phyloP scores from a whole-genome alignment of 495 filamentous ascomycete species.

The Amniculicola lignicola region DNA sequence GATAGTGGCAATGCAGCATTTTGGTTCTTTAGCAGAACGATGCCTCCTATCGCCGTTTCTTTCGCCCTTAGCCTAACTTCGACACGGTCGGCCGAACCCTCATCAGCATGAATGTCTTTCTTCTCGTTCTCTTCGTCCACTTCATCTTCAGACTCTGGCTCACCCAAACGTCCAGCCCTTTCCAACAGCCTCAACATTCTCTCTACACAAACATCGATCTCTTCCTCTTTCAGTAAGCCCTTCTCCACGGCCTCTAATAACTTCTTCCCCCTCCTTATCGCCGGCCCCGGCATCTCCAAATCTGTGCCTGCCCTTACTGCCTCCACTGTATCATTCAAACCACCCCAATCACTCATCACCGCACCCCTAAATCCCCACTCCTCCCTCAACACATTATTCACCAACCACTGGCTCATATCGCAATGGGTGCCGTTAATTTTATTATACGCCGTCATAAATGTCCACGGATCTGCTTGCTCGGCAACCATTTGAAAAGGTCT shows the following conservation, averaged over 20 bases:
- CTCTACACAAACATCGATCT: no score
- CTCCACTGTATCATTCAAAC: constrained; percentile 73
- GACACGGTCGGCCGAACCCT: no score
- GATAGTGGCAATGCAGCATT: neutral
- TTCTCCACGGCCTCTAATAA: no score
- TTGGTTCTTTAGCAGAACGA: neutral
- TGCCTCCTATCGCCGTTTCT: no score
- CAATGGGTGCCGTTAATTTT: constrained; percentile 84
- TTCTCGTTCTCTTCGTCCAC: no score
- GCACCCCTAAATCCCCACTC: constrained; percentile 91
- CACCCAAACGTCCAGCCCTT: no score
- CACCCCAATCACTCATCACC: constrained; percentile 87
- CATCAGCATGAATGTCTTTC: no score
- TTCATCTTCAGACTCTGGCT: no score
- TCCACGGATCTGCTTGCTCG: constrained; percentile 74
- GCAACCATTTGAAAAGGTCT: constrained; percentile 88
- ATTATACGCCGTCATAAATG: constrained; percentile 83
- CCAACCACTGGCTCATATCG: constrained; percentile 81
- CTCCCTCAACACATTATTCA: constrained; percentile 86
- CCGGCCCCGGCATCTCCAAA: constrained; percentile 93
- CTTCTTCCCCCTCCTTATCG: no score
- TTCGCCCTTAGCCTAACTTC: no score
- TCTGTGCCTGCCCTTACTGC: constrained; percentile 78
- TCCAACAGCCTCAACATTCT: no score
- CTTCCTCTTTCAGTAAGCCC: no score